phyloP scores from a whole-genome alignment of 805 yeast species.

The Yarrowia sp. region DNA sequence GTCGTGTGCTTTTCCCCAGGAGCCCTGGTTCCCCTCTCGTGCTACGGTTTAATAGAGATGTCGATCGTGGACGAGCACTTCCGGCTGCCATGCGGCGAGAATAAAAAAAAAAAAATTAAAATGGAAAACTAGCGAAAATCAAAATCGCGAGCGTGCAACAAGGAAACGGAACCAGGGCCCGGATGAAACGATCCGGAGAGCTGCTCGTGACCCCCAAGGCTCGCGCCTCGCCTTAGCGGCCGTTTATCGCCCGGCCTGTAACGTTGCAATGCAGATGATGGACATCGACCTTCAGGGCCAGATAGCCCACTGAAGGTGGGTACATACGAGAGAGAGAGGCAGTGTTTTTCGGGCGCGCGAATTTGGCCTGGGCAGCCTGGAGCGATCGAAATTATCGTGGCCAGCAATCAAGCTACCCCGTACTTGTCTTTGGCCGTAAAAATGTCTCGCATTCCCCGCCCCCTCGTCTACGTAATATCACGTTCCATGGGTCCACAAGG shows the following conservation, averaged over 20 bases:
- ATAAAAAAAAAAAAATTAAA: not conserved
- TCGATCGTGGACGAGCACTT: not conserved
- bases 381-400: not conserved
- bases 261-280: constrained; percentile 12
- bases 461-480: constrained; percentile 1
- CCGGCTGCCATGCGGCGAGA: not conserved
- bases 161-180: too few species aligned
- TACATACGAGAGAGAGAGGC: not conserved
- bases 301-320: constrained; percentile 11
- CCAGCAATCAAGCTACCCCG: not conserved
- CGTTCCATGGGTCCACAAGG: not conserved
- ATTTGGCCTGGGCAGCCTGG: too few species aligned
- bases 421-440: too few species aligned
- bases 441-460: not conserved
- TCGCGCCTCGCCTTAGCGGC: too few species aligned
- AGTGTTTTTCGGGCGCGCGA: too few species aligned
- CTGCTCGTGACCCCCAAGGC: too few species aligned
- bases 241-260: too few species aligned
- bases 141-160: too few species aligned
- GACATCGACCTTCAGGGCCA: not conserved
- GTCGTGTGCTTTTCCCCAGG: too few species aligned
- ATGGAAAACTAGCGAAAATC: too few species aligned
- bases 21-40: not conserved
- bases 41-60: not conserved
- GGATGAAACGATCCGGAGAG: too few species aligned